Evolutionary conservation across 2,329 filamentous ascomycete genomes (phyloP), one percentile per base, ranked within the genome.

Genomic region (Apiospora sp.): DNA sequence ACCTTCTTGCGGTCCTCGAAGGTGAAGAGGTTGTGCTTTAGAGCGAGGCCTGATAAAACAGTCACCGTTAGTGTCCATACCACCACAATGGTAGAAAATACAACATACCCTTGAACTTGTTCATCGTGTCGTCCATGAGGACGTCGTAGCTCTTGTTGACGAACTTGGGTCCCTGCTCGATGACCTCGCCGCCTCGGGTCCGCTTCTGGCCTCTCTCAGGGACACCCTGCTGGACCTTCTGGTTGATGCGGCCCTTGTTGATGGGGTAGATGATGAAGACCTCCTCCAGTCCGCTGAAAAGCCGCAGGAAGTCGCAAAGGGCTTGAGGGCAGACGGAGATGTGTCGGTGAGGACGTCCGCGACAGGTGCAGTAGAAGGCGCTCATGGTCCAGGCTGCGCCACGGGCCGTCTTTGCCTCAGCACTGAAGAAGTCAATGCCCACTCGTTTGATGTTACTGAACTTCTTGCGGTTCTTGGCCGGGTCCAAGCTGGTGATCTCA

Each of bases 211-310:
- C 6, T 14, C 44, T 61, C 64, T 22, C 14, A 49, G 61, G 13
- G 41, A 30, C 67, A 30, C 69, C 30, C 13, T 67, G 68, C 14
- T 61, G 34, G 13, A 43, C 46, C 5, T 30, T 44, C 7, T 24
- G 44, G 8, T 30, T 24, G 43, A 69, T 30, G 27, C 44, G 67
- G 67, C n/a, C 10, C 10, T 12, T 12, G 2, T 4, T 71, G 4
- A 77, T 14, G 43, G 75, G 74, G 14, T 77, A 41, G 10, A 83
- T 73, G 58, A 83, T 70, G 72, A 80, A 82, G 46, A 83, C 75
- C 6, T 72, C 54, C 67, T 80, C 69, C 0, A 83, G 70, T 27
- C 78, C 64, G 0, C 70, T 46, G 46, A 83, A 81, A n/a, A 73
- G 71, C 8, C 76, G 72, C 4, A 82, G 10, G 19, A 80, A 78